Evolutionary conservation across 169 alveolate species (phyloP).

Genomic region (Amoebophrya sp.): DNA sequence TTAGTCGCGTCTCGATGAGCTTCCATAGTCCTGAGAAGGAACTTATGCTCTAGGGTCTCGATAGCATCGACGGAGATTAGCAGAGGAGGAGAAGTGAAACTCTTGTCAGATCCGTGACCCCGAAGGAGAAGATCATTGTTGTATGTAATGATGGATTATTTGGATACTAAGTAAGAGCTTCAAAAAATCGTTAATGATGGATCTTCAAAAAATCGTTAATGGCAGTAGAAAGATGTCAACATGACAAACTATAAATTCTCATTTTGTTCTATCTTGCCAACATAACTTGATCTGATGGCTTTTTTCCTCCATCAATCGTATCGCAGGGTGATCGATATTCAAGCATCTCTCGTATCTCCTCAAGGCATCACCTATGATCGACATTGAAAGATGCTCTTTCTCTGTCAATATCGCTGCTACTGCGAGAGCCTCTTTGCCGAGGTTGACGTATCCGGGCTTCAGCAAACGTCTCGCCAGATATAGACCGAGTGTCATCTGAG

Average conservation of each 20-base stretch:
- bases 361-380: background rate
- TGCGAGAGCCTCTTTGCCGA: background rate
- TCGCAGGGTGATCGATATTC: background rate
- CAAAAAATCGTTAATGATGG: no score
- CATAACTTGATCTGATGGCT: background rate
- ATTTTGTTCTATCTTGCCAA: no score
- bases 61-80: background rate
- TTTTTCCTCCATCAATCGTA: background rate
- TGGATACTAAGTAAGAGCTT: no score
- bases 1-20: background rate
- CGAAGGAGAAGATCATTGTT: no score
- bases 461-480: background rate
- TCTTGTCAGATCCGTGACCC: no score
- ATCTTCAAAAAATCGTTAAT: no score
- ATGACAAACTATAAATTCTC: no score
- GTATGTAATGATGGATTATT: no score
- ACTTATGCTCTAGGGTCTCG: conserved; percentile 14
- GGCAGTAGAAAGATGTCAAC: no score
- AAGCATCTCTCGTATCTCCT: background rate
- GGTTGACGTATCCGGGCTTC: conserved; percentile 10
- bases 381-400: background rate
- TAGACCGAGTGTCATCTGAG: background rate
- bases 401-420: background rate
- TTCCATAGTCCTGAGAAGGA: background rate
- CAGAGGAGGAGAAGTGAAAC: no score